Conservation (phyloP, 352 stramenopile species). For the Peronospora destructor region DNA sequence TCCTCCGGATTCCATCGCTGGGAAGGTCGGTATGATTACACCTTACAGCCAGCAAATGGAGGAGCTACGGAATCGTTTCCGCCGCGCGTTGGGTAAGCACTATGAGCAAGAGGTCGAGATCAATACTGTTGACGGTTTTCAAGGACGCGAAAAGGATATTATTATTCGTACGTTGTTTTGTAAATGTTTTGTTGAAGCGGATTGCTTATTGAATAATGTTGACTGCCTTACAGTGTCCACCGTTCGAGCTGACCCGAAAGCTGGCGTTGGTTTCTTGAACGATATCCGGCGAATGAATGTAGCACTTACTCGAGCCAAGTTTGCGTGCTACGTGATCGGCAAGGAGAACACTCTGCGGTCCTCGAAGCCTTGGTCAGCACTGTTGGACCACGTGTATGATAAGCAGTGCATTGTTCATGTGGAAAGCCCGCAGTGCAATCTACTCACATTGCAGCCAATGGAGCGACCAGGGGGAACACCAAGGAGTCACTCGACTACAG, state of each 20-base stretch:
- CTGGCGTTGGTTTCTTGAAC: constrained; percentile 84
- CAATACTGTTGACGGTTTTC: constrained; percentile 90
- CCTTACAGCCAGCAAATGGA: constrained; percentile 88
- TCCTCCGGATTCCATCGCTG: constrained; percentile 60
- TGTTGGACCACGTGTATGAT: constrained; percentile 67
- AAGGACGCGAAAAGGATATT: constrained; percentile 89
- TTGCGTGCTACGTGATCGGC: constrained; percentile 84
- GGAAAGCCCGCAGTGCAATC: constrained; percentile 66
- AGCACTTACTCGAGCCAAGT: constrained; percentile 81
- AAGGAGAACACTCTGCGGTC: constrained; percentile 74
- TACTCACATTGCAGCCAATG: constrained; percentile 63
- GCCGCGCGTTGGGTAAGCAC: constrained; percentile 45
- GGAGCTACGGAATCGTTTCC: constrained; percentile 62
- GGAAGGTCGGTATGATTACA: constrained; percentile 86
- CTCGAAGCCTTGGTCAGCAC: constrained; percentile 75
- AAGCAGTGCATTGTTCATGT: constrained; percentile 78
- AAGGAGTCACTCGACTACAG: constrained; percentile 9
- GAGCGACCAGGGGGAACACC: constrained; percentile 23
- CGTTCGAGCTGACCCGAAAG: constrained; percentile 71
- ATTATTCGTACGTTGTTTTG: constrained; percentile 70
- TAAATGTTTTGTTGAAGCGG: background rate
- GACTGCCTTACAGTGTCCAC: constrained; percentile 60
- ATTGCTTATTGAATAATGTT: constrained; percentile 14
- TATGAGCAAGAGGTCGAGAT: constrained; percentile 86
- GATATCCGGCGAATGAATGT: constrained; percentile 88